These are phyloP conservation scores for Cercospora zeae-maydis DNA, from an alignment of 2,329 filamentous ascomycete genomes.

Conservation along the genomic window DNA sequence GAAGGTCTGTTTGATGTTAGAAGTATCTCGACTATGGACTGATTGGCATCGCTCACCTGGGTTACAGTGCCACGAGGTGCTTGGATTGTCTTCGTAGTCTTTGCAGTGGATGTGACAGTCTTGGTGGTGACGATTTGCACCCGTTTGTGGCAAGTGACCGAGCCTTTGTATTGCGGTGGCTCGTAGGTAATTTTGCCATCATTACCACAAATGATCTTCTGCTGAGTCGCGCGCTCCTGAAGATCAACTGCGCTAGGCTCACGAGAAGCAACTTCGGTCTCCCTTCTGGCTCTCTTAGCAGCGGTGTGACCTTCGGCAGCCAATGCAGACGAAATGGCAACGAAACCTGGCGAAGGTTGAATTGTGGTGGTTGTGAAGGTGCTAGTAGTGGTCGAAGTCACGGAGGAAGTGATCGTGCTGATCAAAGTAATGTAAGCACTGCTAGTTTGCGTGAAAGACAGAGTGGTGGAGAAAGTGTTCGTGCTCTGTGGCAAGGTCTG, in stretches of 20 bases:
- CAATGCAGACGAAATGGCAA: constrained; percentile 15
- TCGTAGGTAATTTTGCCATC: constrained; percentile 17
- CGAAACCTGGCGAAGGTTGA: constrained; percentile 12
- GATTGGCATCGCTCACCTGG: constrained; percentile 1
- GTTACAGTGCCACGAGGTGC: constrained; percentile 14
- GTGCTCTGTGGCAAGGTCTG: constrained; percentile 16
- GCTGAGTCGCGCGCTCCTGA: constrained; percentile 7
- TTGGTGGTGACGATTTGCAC: constrained; percentile 16
- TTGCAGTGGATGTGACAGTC: constrained; percentile 10
- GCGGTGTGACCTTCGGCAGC: constrained; percentile 11
- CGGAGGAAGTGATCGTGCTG: constrained; percentile 7
- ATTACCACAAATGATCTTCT: constrained; percentile 15
- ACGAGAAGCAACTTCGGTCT: background rate
- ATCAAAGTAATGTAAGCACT: constrained; percentile 14
- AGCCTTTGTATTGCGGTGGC: constrained; percentile 16
- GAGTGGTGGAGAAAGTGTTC: constrained; percentile 13
- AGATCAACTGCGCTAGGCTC: background rate
- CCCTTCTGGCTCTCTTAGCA: constrained; percentile 6
- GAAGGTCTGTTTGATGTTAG: constrained; percentile 10
- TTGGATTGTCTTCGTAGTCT: constrained; percentile 12
- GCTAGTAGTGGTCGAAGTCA: constrained; percentile 11
- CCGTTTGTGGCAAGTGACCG: constrained; percentile 14
- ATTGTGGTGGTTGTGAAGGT: constrained; percentile 15
- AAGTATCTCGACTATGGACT: background rate
- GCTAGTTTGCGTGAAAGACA: constrained; percentile 11